Percentiles rank a stretch among this genome's conserved stretches.
Conservation (phyloP, 495 filamentous ascomycete genomes). For the Polyplosphaeria fusca region DNA sequence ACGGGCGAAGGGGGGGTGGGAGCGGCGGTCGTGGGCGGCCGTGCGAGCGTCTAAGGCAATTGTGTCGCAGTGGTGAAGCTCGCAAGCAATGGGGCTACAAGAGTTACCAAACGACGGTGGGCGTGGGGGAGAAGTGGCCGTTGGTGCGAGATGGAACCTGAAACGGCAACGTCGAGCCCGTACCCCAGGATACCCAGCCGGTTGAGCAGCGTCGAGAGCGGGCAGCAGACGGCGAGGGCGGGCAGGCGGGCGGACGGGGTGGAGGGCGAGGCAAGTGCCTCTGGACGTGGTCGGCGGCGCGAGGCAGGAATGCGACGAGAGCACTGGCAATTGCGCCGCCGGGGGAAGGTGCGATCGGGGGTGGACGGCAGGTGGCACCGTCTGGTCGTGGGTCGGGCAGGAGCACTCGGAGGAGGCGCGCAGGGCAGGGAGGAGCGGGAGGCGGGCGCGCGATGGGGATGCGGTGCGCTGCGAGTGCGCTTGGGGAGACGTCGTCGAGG, state of each 20-base stretch:
- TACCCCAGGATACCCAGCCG: neutral
- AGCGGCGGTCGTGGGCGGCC: conserved; percentile 2
- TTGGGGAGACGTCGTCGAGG: neutral
- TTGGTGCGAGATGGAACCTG: conserved; percentile 27
- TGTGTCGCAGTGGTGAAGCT: neutral
- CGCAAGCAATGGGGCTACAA: conserved; percentile 1
- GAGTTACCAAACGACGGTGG: neutral
- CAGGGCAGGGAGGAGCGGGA: neutral
- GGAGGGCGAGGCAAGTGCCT: neutral
- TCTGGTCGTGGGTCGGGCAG: neutral
- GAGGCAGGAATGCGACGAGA: neutral
- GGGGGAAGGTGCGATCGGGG: neutral
- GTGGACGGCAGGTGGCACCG: neutral
- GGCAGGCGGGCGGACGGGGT: neutral
- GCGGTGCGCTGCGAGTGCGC: neutral
- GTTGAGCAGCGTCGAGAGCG: neutral
- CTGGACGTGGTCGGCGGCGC: neutral
- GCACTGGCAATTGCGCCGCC: neutral
- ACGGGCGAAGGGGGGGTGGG: neutral
- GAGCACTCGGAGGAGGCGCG: neutral
- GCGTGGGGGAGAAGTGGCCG: conserved; percentile 8
- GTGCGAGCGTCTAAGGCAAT: conserved; percentile 2
- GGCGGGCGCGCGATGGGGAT: neutral
- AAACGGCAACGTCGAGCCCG: conserved; percentile 17
- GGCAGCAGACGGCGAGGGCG: neutral